These are phyloP conservation scores for Micractinium conductrix DNA, from an alignment of 139 green algal species.

Conservation along the genomic window DNA sequence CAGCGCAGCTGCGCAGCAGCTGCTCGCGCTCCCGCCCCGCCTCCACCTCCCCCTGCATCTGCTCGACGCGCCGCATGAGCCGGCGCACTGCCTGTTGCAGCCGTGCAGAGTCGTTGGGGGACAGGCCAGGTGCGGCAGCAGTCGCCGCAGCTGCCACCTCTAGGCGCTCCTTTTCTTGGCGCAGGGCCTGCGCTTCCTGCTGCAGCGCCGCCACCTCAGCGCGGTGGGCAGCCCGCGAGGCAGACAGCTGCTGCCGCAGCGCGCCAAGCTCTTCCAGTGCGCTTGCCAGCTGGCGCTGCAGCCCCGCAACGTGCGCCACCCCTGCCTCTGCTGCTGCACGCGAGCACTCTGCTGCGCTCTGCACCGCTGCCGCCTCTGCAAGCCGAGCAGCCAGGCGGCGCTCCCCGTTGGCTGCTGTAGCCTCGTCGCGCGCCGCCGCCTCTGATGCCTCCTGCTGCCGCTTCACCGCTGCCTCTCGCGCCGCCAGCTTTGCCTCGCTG, in stretches of 20 bases:
- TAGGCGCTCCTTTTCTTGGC: neutral
- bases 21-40: conserved; percentile 12
- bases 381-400: neutral
- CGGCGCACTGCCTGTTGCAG: conserved; percentile 24
- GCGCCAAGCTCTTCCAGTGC: neutral
- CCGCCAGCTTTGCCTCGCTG: neutral
- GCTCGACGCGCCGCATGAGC: neutral
- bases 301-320: neutral
- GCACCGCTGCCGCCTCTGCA: neutral
- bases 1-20: conserved; percentile 1
- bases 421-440: neutral
- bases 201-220: neutral
- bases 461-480: neutral
- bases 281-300: conserved; percentile 15
- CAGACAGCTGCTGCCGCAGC: conserved; percentile 30
- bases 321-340: neutral
- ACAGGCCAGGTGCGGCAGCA: neutral
- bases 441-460: conserved; percentile 1
- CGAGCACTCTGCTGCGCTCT: neutral
- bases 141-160: neutral
- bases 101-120: neutral
- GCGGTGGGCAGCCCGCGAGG: neutral
- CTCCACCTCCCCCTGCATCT: conserved; percentile 17
- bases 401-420: neutral
- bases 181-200: neutral